Percentiles rank a stretch among this genome's conserved stretches.
Conservation (phyloP, 768 basidiomycete species). For the Floccularia luteovirens region DNA sequence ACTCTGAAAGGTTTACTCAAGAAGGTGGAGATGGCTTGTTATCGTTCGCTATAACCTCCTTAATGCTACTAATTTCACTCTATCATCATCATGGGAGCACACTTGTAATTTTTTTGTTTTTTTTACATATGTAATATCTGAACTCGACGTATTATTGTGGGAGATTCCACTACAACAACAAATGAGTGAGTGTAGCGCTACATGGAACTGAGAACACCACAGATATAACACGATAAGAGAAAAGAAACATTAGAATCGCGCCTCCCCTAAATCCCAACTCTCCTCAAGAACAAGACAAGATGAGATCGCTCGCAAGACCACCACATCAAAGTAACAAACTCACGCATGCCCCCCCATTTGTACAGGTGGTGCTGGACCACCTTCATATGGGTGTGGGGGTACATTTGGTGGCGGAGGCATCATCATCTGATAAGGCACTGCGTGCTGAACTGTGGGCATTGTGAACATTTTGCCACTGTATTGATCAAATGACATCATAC, state of each 20-base stretch:
- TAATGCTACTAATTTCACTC: constrained; percentile 3
- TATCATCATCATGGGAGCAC: constrained; percentile 9
- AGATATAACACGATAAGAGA: neutral
- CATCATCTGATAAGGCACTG: constrained; percentile 89
- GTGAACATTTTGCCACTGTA: constrained; percentile 20
- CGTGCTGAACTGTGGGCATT: constrained; percentile 63
- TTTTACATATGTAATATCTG: constrained; percentile 4
- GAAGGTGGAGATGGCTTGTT: constrained; percentile 65
- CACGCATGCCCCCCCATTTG: constrained; percentile 75
- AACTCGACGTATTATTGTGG: constrained; percentile 24
- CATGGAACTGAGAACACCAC: neutral
- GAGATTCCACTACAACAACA: constrained; percentile 28
- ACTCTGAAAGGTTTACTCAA: constrained; percentile 77
- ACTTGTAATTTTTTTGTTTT: constrained; percentile 7
- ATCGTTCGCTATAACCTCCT: constrained; percentile 14
- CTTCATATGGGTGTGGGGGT: constrained; percentile 71
- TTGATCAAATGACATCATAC: constrained; percentile 32
- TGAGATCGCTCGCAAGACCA: constrained; percentile 2
- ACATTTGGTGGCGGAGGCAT: constrained; percentile 72
- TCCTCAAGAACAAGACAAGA: neutral
- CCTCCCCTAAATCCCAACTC: neutral
- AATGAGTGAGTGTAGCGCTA: constrained; percentile 4
- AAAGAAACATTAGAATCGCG: neutral
- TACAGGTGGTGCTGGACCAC: constrained; percentile 58
- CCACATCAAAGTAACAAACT: constrained; percentile 11